Percentiles rank a stretch among this genome's conserved stretches.
Evolutionary conservation across 2,329 filamentous ascomycete genomes (phyloP).

Genomic region (Zalaria sp.): DNA sequence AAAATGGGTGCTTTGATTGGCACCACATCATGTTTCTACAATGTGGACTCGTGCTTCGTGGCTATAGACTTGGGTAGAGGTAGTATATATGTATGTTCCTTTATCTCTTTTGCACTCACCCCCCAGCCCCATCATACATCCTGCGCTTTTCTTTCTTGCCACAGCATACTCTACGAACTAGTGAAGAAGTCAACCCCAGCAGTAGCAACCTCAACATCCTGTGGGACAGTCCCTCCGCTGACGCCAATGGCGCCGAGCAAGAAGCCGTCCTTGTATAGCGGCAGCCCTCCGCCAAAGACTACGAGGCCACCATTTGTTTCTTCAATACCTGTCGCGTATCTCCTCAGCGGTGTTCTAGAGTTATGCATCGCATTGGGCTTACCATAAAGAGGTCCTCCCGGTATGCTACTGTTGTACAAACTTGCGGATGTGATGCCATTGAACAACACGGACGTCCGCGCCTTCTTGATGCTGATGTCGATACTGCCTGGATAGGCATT

Average conservation of each 20-base stretch:
- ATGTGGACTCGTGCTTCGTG: too few species aligned
- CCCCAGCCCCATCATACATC: too few species aligned
- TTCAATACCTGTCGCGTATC: constrained; percentile 9
- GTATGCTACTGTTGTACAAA: constrained; percentile 12
- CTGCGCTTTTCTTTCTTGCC: too few species aligned
- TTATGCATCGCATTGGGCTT: background rate
- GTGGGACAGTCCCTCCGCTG: constrained; percentile 14
- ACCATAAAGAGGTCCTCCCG: constrained; percentile 7
- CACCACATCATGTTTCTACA: too few species aligned
- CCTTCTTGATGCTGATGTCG: constrained; percentile 16
- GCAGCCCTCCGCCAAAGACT: constrained; percentile 14
- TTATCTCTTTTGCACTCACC: too few species aligned
- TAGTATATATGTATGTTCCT: too few species aligned
- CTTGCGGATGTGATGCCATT: constrained; percentile 14
- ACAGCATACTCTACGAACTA: background rate
- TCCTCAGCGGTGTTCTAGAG: background rate
- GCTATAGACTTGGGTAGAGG: too few species aligned
- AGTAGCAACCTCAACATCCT: constrained; percentile 12
- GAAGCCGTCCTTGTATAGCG: constrained; percentile 12
- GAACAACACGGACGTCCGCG: constrained; percentile 14
- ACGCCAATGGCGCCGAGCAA: constrained; percentile 15
- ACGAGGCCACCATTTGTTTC: constrained; percentile 16
- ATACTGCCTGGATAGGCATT: constrained; percentile 14
- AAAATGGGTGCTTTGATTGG: too few species aligned
- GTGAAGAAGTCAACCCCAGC: constrained; percentile 3